Evolutionary conservation across 2,329 filamentous ascomycete genomes (phyloP).

Genomic region (Phialophora verrucosa): DNA sequence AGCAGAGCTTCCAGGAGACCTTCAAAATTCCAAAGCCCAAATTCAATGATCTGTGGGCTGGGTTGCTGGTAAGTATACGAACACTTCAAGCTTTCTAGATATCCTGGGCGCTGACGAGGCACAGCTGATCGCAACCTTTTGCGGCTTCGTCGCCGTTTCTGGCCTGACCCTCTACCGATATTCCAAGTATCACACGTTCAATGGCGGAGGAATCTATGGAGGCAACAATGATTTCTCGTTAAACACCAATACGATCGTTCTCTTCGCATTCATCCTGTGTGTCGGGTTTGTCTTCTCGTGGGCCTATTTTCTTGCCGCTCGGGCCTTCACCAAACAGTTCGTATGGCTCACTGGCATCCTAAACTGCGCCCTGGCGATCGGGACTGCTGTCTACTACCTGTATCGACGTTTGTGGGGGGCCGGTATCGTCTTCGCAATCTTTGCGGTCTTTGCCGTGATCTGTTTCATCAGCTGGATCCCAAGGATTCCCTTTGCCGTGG

Average conservation of each 20-base stretch:
- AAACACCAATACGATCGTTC: constrained; percentile 81
- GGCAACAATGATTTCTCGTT: constrained; percentile 70
- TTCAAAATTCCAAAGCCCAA: constrained; percentile 86
- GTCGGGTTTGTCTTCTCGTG: constrained; percentile 77
- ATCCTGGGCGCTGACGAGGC: constrained; percentile 21
- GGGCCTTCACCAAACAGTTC: constrained; percentile 83
- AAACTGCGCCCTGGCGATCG: constrained; percentile 83
- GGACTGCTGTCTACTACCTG: constrained; percentile 85
- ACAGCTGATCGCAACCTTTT: constrained; percentile 71
- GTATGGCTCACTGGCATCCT: constrained; percentile 92
- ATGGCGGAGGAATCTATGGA: constrained; percentile 76
- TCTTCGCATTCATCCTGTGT: constrained; percentile 79
- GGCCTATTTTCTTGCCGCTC: constrained; percentile 75
- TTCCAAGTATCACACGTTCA: constrained; percentile 64
- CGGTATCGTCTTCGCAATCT: constrained; percentile 85
- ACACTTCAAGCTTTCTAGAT: not conserved
- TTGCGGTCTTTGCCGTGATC: constrained; percentile 77
- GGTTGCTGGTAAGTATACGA: constrained; percentile 66
- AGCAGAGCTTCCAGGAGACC: constrained; percentile 72
- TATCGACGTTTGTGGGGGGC: constrained; percentile 76
- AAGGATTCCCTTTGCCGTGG: constrained; percentile 85
- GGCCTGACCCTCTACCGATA: constrained; percentile 79
- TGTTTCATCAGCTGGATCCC: constrained; percentile 89
- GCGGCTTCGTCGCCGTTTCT: constrained; percentile 77
- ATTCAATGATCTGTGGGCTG: constrained; percentile 90